phyloP scores from a whole-genome alignment of 345 rosid genomes.

The Brassica napus region Da-Ae NC_063444.1:2151501-2152000 shows the following conservation, averaged over 20 bases:
- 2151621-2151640: not conserved
- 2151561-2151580: slow-evolving; percentile 94
- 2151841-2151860: no score
- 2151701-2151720: slow-evolving; percentile 91
- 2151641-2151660: not conserved
- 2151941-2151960: no score
- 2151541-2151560: slow-evolving; percentile 98
- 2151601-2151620: not conserved
- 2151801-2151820: no score
- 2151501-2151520: slow-evolving; percentile 53
- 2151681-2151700: slow-evolving; percentile 79
- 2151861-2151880: no score
- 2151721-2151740: slow-evolving; percentile 82
- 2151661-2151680: not conserved
- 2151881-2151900: no score
- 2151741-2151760: slow-evolving; percentile 80
- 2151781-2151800: no score
- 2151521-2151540: slow-evolving; percentile 98
- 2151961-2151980: no score
- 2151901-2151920: no score
- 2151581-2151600: slow-evolving; percentile 79
- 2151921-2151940: no score
- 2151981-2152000: no score
- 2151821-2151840: no score
- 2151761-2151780: slow-evolving; percentile 63